phyloP scores from a whole-genome alignment of 305 asterid species.

The Lippia alba region DNA sequence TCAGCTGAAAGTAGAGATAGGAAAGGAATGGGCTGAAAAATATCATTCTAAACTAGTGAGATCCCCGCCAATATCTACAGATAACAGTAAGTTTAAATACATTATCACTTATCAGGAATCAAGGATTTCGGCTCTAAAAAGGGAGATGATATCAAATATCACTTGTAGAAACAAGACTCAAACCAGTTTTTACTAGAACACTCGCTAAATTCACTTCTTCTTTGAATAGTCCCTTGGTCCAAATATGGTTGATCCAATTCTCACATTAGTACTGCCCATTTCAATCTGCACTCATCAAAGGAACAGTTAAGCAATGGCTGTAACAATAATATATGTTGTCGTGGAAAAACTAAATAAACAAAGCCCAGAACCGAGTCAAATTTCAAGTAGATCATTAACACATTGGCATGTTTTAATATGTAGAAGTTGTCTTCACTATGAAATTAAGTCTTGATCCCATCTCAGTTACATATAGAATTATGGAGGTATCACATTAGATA shows the following conservation, averaged over 20 bases:
- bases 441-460: not conserved
- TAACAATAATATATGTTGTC: not conserved
- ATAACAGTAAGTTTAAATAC: not conserved
- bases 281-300: slow-evolving; percentile 65
- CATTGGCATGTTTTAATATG: not conserved
- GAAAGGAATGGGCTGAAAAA: too few relatives aligned
- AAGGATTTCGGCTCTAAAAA: not conserved
- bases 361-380: too few relatives aligned
- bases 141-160: not conserved
- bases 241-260: slow-evolving; percentile 89
- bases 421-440: not conserved
- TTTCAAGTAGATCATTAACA: too few relatives aligned
- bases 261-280: slow-evolving; percentile 87
- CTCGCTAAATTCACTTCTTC: slow-evolving; percentile 44
- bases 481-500: not conserved
- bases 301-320: slow-evolving; percentile 17
- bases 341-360: too few relatives aligned
- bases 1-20: not conserved
- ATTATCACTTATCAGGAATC: not conserved
- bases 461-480: not conserved
- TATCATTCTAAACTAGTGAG: not conserved
- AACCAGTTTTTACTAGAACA: slow-evolving; percentile 3
- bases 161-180: slow-evolving; percentile 10
- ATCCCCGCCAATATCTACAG: slow-evolving; percentile 7
- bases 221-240: slow-evolving; percentile 85